Evolutionary conservation across 306 rosid species (phyloP).

Genomic region (Gynostemma pentaphyllum): DNA sequence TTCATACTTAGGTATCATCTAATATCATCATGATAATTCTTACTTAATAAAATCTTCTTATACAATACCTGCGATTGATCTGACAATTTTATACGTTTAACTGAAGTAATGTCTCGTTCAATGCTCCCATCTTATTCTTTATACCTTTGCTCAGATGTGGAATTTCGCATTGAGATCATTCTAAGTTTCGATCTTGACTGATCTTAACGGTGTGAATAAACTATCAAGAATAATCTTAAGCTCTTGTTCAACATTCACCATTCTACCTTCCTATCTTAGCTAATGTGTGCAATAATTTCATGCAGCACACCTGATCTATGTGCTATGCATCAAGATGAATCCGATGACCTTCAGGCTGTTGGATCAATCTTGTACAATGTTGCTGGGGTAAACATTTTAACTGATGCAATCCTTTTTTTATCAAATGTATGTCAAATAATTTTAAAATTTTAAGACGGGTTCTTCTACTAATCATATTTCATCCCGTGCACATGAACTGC

Average conservation of each 20-base stretch:
- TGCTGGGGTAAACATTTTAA: slow-evolving; percentile 45
- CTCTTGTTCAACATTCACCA: too few relatives aligned
- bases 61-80: background rate
- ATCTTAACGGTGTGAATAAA: too few relatives aligned
- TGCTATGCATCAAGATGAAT: slow-evolving; percentile 70
- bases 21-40: too few relatives aligned
- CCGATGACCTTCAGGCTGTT: slow-evolving; percentile 58
- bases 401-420: background rate
- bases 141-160: too few relatives aligned
- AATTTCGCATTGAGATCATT: too few relatives aligned
- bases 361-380: slow-evolving; percentile 54
- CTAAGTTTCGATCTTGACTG: too few relatives aligned
- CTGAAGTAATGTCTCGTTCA: background rate
- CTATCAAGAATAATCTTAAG: too few relatives aligned
- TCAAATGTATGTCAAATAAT: background rate
- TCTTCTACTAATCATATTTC: background rate
- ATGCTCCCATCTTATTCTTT: too few relatives aligned
- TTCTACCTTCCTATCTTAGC: too few relatives aligned
- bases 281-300: background rate
- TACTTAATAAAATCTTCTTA: background rate
- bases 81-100: background rate
- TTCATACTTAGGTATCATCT: slow-evolving; percentile 41
- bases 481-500: too few relatives aligned
- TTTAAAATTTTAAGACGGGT: background rate
- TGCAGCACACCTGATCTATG: slow-evolving; percentile 73